phyloP scores from a whole-genome alignment of 2,329 filamentous ascomycete species.

The Xylariaceae sp. region DNA sequence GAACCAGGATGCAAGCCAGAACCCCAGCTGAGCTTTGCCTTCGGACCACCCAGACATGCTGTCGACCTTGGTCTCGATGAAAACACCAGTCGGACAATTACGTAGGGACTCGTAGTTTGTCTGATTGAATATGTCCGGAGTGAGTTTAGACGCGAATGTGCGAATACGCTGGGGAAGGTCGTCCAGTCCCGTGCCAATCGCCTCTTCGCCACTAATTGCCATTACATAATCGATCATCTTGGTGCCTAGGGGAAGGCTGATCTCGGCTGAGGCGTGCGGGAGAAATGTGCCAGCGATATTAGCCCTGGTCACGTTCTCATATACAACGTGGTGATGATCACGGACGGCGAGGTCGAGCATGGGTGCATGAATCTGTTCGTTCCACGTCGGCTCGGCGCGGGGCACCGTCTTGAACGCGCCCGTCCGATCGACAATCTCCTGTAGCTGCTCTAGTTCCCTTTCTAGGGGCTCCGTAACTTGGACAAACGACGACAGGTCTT shows the following conservation, averaged over 20 bases:
- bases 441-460: too few relatives aligned
- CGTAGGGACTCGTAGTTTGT: not conserved
- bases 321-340: not conserved
- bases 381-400: too few relatives aligned
- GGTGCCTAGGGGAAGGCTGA: not conserved
- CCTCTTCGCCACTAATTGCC: not conserved
- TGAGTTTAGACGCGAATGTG: too few relatives aligned
- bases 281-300: conserved; percentile 1
- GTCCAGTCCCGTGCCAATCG: not conserved
- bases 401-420: too few relatives aligned
- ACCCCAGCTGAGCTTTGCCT: not conserved
- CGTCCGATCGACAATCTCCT: too few relatives aligned
- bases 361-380: not conserved
- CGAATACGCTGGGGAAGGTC: not conserved
- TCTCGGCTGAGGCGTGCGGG: not conserved
- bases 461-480: too few relatives aligned
- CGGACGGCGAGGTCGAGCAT: not conserved
- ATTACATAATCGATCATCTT: conserved; percentile 3
- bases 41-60: not conserved
- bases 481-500: too few relatives aligned
- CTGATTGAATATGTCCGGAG: not conserved
- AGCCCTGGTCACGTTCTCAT: conserved; percentile 2
- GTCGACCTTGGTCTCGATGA: not conserved
- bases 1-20: conserved; percentile 3
- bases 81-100: not conserved